Conservation (phyloP, 306 rosid genomes). For the Quillaja saponaria region DNA sequence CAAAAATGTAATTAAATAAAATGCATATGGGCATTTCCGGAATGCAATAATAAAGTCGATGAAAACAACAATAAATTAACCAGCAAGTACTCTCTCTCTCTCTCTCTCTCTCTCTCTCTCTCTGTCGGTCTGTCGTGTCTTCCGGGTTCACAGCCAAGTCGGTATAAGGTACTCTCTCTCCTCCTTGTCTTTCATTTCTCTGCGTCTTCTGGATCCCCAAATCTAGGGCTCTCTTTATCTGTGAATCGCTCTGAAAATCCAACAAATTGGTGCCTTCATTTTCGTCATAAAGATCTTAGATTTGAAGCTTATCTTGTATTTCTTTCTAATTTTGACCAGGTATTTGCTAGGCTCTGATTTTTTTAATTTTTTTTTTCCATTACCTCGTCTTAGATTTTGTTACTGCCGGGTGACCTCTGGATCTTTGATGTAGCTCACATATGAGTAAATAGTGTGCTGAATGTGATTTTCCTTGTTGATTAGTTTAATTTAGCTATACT, state of each 20-base stretch:
- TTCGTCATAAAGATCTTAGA: slow-evolving; percentile 2
- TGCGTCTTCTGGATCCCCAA: slow-evolving; percentile 61
- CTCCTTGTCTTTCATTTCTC: neutral
- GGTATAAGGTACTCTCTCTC: slow-evolving; percentile 34
- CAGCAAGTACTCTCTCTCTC: neutral
- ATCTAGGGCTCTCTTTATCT: slow-evolving; percentile 57
- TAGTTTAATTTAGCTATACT: slow-evolving; percentile 12
- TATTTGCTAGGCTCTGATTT: slow-evolving; percentile 8
- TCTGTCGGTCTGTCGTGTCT: slow-evolving; percentile 34
- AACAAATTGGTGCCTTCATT: slow-evolving; percentile 17
- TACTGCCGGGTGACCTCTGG: neutral
- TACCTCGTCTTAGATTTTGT: neutral
- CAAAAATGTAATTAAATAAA: slow-evolving; percentile 25
- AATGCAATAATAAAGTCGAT: neutral
- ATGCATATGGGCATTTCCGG: slow-evolving; percentile 30
- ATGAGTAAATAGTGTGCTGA: neutral
- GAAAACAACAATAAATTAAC: slow-evolving; percentile 1
- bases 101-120: neutral
- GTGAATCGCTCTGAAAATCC: slow-evolving; percentile 23
- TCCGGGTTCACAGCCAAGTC: slow-evolving; percentile 54
- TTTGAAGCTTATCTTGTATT: slow-evolving; percentile 5
- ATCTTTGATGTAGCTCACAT: slow-evolving; percentile 28
- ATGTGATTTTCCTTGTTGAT: slow-evolving; percentile 9
- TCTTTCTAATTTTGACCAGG: neutral
- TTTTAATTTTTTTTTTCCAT: slow-evolving; percentile 9